Conservation (phyloP, 2,329 filamentous ascomycete genomes). For the Aotearoamyces nothofagi region DNA sequence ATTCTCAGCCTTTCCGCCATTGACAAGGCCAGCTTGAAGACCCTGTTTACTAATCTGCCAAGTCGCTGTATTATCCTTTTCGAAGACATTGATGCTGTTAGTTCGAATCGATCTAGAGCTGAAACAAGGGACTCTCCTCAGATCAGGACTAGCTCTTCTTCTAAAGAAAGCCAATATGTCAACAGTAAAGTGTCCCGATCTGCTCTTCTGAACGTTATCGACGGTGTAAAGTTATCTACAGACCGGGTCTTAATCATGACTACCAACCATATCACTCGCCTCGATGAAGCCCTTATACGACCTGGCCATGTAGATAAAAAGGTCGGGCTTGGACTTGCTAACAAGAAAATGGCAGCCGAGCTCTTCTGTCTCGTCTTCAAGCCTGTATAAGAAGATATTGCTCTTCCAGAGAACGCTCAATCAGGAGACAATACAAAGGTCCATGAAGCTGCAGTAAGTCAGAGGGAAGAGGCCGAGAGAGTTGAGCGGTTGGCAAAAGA, state of each 20-base stretch:
- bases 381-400: conserved; percentile 1
- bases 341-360: conserved; percentile 18
- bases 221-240: not conserved
- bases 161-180: not conserved
- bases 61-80: conserved; percentile 54
- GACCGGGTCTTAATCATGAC: conserved; percentile 41
- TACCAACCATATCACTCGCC: conserved; percentile 42
- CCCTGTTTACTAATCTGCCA: conserved; percentile 49
- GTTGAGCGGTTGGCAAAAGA: conserved; percentile 2
- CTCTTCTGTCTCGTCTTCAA: conserved; percentile 7
- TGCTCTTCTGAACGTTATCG: conserved; percentile 1
- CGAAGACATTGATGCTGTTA: conserved; percentile 60
- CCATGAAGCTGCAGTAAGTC: conserved; percentile 2
- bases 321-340: conserved; percentile 28
- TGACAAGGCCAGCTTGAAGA: conserved; percentile 46
- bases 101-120: conserved; percentile 24
- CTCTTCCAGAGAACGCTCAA: conserved; percentile 1
- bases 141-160: no score
- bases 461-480: conserved; percentile 2
- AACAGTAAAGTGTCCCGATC: not conserved
- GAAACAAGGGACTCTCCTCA: not conserved
- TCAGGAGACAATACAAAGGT: not conserved
- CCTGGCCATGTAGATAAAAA: conserved; percentile 44
- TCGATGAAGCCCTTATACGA: conserved; percentile 41
- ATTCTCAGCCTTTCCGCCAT: conserved; percentile 45